Conservation (phyloP, 306 rosid genomes). For the Castanea sativa region DNA sequence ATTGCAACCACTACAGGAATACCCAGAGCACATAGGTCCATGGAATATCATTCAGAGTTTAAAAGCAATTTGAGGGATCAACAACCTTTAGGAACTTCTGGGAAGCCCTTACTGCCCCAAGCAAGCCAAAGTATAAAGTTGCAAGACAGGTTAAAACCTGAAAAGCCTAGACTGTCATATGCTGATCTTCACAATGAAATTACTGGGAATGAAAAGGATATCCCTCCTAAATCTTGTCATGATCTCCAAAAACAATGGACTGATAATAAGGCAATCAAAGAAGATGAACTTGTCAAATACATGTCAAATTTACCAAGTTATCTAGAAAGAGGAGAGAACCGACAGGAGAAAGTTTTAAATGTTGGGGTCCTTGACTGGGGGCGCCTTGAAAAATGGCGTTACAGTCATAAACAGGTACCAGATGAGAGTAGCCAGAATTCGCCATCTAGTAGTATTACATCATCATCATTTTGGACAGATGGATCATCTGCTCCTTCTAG, state of each 20-base stretch:
- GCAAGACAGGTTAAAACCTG: slow-evolving; percentile 37
- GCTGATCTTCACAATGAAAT: slow-evolving; percentile 61
- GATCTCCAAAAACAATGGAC: slow-evolving; percentile 42
- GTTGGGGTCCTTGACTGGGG: slow-evolving; percentile 98
- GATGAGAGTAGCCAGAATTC: slow-evolving; percentile 39
- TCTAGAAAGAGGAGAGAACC: slow-evolving; percentile 65
- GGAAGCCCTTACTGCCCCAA: slow-evolving; percentile 3
- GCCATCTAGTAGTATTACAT: slow-evolving; percentile 48
- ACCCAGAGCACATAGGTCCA: slow-evolving; percentile 21
- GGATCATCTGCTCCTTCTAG: slow-evolving; percentile 51
- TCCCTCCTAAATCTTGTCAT: slow-evolving; percentile 27
- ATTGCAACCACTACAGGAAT: slow-evolving; percentile 17
- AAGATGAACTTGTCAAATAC: slow-evolving; percentile 79
- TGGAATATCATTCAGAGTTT: slow-evolving; percentile 39
- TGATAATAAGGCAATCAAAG: slow-evolving; percentile 41
- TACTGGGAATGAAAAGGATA: slow-evolving; percentile 31
- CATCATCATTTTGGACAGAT: slow-evolving; percentile 52
- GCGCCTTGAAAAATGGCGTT: slow-evolving; percentile 74
- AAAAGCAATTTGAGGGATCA: slow-evolving; percentile 31
- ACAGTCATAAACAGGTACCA: slow-evolving; percentile 45
- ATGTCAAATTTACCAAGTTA: slow-evolving; percentile 89
- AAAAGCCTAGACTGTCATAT: slow-evolving; percentile 45
- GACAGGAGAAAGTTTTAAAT: slow-evolving; percentile 66
- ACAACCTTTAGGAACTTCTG: slow-evolving; percentile 28
- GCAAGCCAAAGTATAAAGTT: slow-evolving; percentile 40